Evolutionary conservation across 352 stramenopile genomes (phyloP).

Genomic region (Phytopythium chamaehyphon): DNA sequence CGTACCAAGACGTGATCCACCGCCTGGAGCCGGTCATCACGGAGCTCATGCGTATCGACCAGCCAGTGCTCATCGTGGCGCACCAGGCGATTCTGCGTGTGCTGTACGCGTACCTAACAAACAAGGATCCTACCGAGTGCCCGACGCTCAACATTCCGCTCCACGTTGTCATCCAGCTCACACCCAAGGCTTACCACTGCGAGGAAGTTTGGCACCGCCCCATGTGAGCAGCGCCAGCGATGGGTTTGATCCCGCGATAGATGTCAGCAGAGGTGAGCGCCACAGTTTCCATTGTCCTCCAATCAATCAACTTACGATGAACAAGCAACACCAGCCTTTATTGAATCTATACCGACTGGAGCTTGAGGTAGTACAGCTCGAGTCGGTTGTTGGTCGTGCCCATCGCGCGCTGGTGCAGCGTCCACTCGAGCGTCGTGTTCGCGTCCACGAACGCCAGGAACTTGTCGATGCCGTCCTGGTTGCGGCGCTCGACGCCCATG

Average conservation of each 20-base stretch:
- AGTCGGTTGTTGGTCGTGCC: conserved; percentile 56
- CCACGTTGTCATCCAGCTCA: conserved; percentile 95
- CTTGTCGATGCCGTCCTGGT: conserved; percentile 75
- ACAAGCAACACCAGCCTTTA: neutral
- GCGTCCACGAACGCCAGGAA: conserved; percentile 61
- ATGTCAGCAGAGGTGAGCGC: neutral
- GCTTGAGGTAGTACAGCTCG: conserved; percentile 60
- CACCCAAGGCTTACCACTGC: conserved; percentile 92
- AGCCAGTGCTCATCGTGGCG: conserved; percentile 91
- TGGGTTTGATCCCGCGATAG: neutral
- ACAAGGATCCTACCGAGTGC: conserved; percentile 89
- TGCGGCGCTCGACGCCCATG: conserved; percentile 75
- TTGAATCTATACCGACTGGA: conserved; percentile 4
- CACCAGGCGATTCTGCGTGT: conserved; percentile 96
- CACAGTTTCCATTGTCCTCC: no score
- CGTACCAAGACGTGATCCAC: conserved; percentile 97
- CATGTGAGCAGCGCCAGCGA: conserved; percentile 40
- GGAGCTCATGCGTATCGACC: conserved; percentile 95
- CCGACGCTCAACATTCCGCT: conserved; percentile 91
- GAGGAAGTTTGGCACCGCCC: conserved; percentile 92
- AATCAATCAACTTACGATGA: neutral
- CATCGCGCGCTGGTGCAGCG: conserved; percentile 36
- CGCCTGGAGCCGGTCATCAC: conserved; percentile 96
- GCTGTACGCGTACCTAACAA: conserved; percentile 96
- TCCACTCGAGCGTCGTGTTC: conserved; percentile 42